A percentile compares a stretch with the other conserved stretches of the same genome.
These are phyloP conservation scores for Vitis cinerea DNA, from an alignment of 164 flowering plant genomes.

Conservation along the genomic window DNA sequence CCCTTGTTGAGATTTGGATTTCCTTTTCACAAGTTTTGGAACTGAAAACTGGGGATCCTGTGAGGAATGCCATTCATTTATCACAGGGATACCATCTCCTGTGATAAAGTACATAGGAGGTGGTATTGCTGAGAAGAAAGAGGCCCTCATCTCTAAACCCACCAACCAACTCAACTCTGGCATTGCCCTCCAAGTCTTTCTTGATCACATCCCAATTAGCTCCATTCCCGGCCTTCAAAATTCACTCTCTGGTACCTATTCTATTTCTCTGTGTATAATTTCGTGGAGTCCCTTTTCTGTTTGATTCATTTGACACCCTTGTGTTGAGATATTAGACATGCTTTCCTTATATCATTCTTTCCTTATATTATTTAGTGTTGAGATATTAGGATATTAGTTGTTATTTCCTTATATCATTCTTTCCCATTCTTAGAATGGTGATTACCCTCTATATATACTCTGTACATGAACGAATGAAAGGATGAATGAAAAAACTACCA, in stretches of 20 bases:
- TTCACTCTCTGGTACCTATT: conserved; percentile 16
- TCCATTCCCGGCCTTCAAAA: conserved; percentile 34
- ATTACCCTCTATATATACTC: too few species aligned
- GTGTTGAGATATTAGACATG: neutral
- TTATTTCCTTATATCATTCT: too few species aligned
- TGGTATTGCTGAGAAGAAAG: conserved; percentile 2
- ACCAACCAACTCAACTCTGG: conserved; percentile 12
- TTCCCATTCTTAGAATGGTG: too few species aligned
- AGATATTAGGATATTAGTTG: too few species aligned
- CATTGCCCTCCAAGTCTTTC: conserved; percentile 34
- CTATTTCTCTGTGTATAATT: neutral
- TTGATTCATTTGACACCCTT: neutral
- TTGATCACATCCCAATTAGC: conserved; percentile 37
- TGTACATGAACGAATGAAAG: too few species aligned
- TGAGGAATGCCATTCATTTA: conserved; percentile 34
- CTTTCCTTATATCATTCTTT: too few species aligned
- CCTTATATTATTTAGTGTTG: too few species aligned
- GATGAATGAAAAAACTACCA: too few species aligned
- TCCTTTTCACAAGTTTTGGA: conserved; percentile 28
- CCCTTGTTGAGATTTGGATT: neutral
- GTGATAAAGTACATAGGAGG: conserved; percentile 2
- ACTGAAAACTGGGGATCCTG: conserved; percentile 29
- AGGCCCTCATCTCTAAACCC: neutral
- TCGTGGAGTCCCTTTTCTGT: neutral
- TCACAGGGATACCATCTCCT: too few species aligned